phyloP scores from a whole-genome alignment of 257 asterid species.

The Datura wrightii region DNA sequence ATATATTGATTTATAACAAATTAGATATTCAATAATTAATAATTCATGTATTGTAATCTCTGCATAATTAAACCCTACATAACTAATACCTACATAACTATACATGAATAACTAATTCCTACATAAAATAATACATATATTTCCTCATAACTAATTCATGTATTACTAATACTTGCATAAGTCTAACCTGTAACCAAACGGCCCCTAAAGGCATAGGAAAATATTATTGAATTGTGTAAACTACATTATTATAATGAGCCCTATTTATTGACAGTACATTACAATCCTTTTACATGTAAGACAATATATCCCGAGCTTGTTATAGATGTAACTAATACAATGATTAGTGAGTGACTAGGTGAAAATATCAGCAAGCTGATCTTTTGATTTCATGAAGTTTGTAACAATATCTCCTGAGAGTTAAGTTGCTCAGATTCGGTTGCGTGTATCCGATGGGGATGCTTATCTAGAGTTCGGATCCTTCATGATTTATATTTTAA shows the following conservation, averaged over 20 bases:
- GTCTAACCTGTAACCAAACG: too few species aligned
- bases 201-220: not conserved
- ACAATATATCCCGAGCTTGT: not conserved
- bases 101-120: too few species aligned
- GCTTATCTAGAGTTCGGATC: not conserved
- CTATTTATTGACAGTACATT: not conserved
- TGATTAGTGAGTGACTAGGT: not conserved
- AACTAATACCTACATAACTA: too few species aligned
- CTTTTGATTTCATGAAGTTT: not conserved
- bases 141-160: too few species aligned
- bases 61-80: too few species aligned
- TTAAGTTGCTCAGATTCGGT: not conserved
- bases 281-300: not conserved
- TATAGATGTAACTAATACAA: not conserved
- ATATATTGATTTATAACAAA: too few species aligned
- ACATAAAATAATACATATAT: too few species aligned
- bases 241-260: not conserved
- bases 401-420: not conserved
- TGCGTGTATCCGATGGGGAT: not conserved
- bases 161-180: too few species aligned
- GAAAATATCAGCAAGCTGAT: constrained; percentile 6
- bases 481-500: too few species aligned
- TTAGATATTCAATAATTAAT: too few species aligned
- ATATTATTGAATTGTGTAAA: not conserved
- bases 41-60: too few species aligned